Evolutionary conservation across 1,139 yeast species (phyloP).

Genomic region (Scheffersomyces illinoinensis): DNA sequence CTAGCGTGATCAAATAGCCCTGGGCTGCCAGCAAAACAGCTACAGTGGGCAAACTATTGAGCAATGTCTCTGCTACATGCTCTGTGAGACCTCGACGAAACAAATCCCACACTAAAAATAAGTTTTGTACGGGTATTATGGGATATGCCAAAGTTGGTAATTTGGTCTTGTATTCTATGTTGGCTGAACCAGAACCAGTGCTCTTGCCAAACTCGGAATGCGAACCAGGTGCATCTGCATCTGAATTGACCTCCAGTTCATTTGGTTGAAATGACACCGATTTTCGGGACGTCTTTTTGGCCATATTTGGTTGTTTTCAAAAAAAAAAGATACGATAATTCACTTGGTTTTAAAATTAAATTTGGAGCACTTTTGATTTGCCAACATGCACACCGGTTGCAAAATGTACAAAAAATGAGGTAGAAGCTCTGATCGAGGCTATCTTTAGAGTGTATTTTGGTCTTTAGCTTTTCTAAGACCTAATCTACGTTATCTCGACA

Average conservation of each 20-base stretch:
- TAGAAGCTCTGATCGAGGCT: not conserved
- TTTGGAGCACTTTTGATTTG: not conserved
- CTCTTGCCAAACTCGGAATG: not conserved
- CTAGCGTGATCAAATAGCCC: not conserved
- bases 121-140: slow-evolving; percentile 50
- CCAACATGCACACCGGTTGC: not conserved
- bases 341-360: not conserved
- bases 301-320: slow-evolving; percentile 2
- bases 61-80: slow-evolving; percentile 26
- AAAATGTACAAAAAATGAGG: not conserved
- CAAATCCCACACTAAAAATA: slow-evolving; percentile 39
- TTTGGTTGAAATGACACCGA: slow-evolving; percentile 13
- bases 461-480: no score
- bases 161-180: not conserved
- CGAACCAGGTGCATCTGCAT: not conserved
- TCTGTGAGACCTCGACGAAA: slow-evolving; percentile 32
- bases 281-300: slow-evolving; percentile 11
- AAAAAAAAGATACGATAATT: not conserved
- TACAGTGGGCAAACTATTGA: slow-evolving; percentile 27
- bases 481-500: no score
- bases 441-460: not conserved
- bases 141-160: not conserved
- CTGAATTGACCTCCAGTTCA: not conserved
- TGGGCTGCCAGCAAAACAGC: slow-evolving; percentile 5
- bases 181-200: not conserved